Percentiles rank a stretch among this genome's conserved stretches.
Evolutionary conservation across 202 grass and related monocot species (phyloP).

Genomic region (Bolboschoenoplectus hybrid): DNA sequence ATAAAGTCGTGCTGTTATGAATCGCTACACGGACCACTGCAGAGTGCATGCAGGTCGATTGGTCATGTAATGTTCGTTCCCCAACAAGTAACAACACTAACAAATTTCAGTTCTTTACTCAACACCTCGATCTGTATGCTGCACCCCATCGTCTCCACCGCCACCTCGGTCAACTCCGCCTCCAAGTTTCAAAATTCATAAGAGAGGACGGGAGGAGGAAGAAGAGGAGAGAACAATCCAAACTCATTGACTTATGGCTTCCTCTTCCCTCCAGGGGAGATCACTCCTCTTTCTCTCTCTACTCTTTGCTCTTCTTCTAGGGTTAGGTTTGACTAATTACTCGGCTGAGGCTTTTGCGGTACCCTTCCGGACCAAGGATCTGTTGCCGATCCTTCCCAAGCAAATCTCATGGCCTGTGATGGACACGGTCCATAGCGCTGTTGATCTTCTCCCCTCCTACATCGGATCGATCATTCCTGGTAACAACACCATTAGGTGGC

Average conservation of each 20-base stretch:
- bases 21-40: not conserved
- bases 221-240: not conserved
- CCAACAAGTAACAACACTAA: not conserved
- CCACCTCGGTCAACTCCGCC: not conserved
- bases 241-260: conserved; percentile 9
- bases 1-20: not conserved
- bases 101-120: not conserved
- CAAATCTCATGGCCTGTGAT: conserved; percentile 91
- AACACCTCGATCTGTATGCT: not conserved
- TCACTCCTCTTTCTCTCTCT: not conserved
- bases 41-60: not conserved
- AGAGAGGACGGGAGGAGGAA: not conserved
- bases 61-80: not conserved
- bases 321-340: conserved; percentile 28
- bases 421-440: conserved; percentile 83
- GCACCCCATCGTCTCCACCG: not conserved
- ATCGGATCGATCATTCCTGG: conserved; percentile 67
- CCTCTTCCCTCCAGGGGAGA: not conserved
- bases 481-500: conserved; percentile 50
- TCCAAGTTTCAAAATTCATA: not conserved
- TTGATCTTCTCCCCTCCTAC: conserved; percentile 84
- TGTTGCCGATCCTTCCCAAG: conserved; percentile 82
- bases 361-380: conserved; percentile 76
- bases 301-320: conserved; percentile 33
- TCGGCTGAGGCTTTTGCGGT: conserved; percentile 48